Evolutionary conservation across 768 basidiomycete species (phyloP), one percentile per base, ranked within the genome.

Genomic region (Hirschioporus abietinus): DNA sequence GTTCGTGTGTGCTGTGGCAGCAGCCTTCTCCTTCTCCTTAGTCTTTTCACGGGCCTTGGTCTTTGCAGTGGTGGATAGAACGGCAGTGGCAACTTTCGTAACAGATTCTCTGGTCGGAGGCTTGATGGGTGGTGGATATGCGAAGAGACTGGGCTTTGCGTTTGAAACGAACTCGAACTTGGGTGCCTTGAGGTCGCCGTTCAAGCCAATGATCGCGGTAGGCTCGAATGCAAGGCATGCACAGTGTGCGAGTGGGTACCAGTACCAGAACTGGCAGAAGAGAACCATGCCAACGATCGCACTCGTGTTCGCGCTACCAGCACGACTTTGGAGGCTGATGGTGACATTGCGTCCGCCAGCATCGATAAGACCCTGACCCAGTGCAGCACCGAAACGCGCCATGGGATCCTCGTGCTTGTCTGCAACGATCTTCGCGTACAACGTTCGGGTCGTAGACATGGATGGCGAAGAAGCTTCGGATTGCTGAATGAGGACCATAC

Each of bases 211-310:
- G 66, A 99, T 90, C 9, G 91, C 95, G 17, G 97, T 99, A 2
- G 97, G 96, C 66, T 93, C 91, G 77, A 99, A 98, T 1, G 96
- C 90, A 69, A 99, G 79, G 71, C 90, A 92, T 18, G 92, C 91
- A 69, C 92, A 95, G 73, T 98, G 96, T 17, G 95, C 95, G 27
- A 99, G 81, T 35, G 97, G 97, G 78, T 96, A 99, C 97, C 97
- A 99, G 76, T 99, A 99, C 97, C 97, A 99, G 79, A 99, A 99
- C 77, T 99, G 97, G 73, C 92, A 93, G 81, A 99, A 99, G 74
- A 99, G 78, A 20, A 92, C 88, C 91, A 99, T 95, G n/a, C 97
- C 97, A 35, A 99, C 94, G 69, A 99, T 93, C 1, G 96, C 95
- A 61, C 85, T 92, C 70, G 95, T 96, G 75, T 98, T 96, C 70